Evolutionary conservation across 2,329 filamentous ascomycete species (phyloP), one percentile per base, ranked within the genome.

Genomic region (Penicillium paneum): DNA sequence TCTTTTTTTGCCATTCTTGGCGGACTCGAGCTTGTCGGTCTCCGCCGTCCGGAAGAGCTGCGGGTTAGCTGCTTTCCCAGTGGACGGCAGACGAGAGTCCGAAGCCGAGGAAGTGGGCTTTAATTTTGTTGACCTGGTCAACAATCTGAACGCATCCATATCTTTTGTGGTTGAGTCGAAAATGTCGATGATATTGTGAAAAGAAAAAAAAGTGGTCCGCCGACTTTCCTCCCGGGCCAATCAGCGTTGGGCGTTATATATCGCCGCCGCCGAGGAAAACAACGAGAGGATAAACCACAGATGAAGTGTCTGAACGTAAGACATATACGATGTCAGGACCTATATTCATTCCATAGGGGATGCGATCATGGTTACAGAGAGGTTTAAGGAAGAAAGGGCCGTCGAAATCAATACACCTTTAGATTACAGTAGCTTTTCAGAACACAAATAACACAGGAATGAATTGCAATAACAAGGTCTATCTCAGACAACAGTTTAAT

Each of bases 111-210:
- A 51, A 26, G 61, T 60, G 36, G 69, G 42, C 62, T 74, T 77
- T 26, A 78, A 60, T 51, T 75, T 76, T 13, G 74, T 76, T 29
- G 75, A 76, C 54, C 76, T 64, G 8, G 75, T 77, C 54, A 78
- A 65, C 43, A 78, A 64, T 62, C 68, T 75, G 56, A 78, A 75
- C 17, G 75, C 74, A 57, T 78, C 76, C 76, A 78, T 78, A n/a
- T 32, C 52, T 66, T 40, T 60, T 42, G 42, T 49, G 44, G 48
- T 52, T 48, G 52, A 46, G 39, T 55, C 48, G 34, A 36, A 54
- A 47, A 42, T 39, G 50, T 48, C 50, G 52, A 58, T 42, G 56
- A 64, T 60, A 57, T 57, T 60, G 56, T 55, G 46, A 49, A 54
- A 42, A 60, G 62, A 60, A 66, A 70, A 69, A 71, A 67, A 55